A percentile compares a stretch with the other conserved stretches of the same genome.
Conservation (phyloP, 257 asterid species). For the Nicotiana obtusifolia region DNA sequence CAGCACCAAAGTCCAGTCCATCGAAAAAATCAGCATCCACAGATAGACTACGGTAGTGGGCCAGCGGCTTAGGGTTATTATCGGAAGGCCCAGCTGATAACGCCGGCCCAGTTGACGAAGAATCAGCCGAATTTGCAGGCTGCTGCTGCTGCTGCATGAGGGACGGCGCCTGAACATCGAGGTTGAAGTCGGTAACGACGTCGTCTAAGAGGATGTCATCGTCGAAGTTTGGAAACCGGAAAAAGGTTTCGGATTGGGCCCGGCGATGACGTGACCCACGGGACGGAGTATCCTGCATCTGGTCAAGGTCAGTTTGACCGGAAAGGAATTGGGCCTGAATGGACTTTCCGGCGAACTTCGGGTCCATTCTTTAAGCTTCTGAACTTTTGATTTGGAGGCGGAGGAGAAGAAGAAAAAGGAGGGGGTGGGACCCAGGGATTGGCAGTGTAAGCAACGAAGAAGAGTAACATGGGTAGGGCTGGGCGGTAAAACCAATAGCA, state of each 20-base stretch:
- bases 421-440: neutral
- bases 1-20: conserved; percentile 53
- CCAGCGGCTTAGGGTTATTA: conserved; percentile 19
- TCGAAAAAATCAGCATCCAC: conserved; percentile 84
- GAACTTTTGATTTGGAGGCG: neutral
- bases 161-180: conserved; percentile 31
- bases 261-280: conserved; percentile 76
- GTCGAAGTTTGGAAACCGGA: conserved; percentile 71
- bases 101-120: conserved; percentile 23
- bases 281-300: conserved; percentile 69
- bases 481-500: too few relatives aligned
- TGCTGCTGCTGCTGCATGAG: conserved; percentile 15
- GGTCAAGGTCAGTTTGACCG: conserved; percentile 54
- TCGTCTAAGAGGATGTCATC: conserved; percentile 61
- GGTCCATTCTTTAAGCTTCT: conserved; percentile 37
- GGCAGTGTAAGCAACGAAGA: neutral
- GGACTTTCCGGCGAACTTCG: conserved; percentile 49
- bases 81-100: conserved; percentile 21
- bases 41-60: conserved; percentile 72
- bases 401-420: neutral
- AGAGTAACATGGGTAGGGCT: neutral
- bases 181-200: conserved; percentile 47
- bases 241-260: conserved; percentile 80
- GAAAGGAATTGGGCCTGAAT: conserved; percentile 28
- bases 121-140: conserved; percentile 22